Percentiles rank a stretch among this genome's conserved stretches.
Evolutionary conservation across 2,329 filamentous ascomycete species (phyloP).

Genomic region (Diaporthe sp.): DNA sequence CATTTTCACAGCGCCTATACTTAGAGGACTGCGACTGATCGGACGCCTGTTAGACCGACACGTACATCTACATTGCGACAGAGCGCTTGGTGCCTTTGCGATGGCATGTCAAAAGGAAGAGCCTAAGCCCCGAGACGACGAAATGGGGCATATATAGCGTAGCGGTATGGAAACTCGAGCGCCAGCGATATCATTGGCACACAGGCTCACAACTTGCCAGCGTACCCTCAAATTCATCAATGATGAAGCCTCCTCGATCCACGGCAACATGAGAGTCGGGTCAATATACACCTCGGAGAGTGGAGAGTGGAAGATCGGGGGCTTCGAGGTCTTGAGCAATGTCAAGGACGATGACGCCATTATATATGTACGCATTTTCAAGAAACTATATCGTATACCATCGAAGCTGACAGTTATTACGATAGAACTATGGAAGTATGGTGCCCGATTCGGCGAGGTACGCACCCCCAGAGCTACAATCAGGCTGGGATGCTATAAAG

Average conservation of each 20-base stretch:
- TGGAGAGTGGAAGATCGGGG: constrained; percentile 96
- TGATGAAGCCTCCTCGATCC: constrained; percentile 90
- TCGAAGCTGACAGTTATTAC: constrained; percentile 40
- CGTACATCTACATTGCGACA: constrained; percentile 96
- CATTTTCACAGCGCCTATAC: constrained; percentile 39
- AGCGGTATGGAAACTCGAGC: constrained; percentile 68
- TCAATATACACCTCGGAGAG: constrained; percentile 96
- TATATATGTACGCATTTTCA: constrained; percentile 75
- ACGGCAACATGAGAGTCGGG: constrained; percentile 86
- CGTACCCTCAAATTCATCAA: constrained; percentile 97
- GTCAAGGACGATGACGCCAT: constrained; percentile 96
- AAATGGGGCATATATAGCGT: constrained; percentile 96
- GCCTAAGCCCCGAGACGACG: constrained; percentile 88
- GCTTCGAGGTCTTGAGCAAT: constrained; percentile 93
- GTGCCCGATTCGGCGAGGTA: constrained; percentile 89
- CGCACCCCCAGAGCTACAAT: constrained; percentile 87
- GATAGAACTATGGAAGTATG: constrained; percentile 85
- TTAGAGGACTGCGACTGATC: constrained; percentile 43
- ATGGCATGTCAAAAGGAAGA: constrained; percentile 92
- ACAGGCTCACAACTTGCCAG: constrained; percentile 55
- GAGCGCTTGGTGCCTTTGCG: constrained; percentile 88
- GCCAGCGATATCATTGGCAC: not conserved
- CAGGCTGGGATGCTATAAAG: constrained; percentile 94
- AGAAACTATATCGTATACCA: not conserved
- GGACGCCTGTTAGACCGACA: constrained; percentile 77